phyloP scores from a whole-genome alignment of 2,329 filamentous ascomycete species.

The Alternaria sp. region DNA sequence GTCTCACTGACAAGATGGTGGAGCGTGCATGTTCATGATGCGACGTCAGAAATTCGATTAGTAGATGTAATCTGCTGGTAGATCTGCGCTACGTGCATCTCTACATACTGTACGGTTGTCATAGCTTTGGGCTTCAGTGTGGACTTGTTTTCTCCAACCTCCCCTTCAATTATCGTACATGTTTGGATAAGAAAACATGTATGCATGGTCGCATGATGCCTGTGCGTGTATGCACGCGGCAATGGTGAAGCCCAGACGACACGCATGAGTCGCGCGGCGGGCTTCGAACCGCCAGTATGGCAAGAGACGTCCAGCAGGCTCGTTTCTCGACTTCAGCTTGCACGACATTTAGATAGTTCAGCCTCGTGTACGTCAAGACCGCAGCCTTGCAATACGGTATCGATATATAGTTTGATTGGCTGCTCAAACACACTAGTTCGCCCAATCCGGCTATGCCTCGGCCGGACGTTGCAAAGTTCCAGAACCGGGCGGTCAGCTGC shows the following conservation, averaged over 20 bases:
- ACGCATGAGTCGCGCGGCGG: not conserved
- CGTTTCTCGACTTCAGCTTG: not conserved
- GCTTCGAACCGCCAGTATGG: not conserved
- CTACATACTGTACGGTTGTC: not conserved
- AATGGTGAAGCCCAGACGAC: not conserved
- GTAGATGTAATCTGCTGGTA: not conserved
- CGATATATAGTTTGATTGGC: not conserved
- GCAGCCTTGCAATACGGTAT: slow-evolving; percentile 4
- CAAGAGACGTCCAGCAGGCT: not conserved
- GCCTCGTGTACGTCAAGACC: not conserved
- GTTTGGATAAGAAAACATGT: slow-evolving; percentile 2
- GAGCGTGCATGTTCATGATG: not conserved
- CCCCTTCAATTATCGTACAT: not conserved
- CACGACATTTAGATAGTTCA: not conserved
- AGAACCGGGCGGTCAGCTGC: slow-evolving; percentile 12
- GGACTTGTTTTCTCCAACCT: not conserved
- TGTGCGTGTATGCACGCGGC: not conserved
- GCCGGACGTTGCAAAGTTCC: slow-evolving; percentile 8
- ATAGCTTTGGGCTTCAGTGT: not conserved
- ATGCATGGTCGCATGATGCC: not conserved
- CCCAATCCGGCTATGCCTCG: slow-evolving; percentile 16
- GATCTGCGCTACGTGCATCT: not conserved
- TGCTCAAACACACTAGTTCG: not conserved
- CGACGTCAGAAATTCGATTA: not conserved
- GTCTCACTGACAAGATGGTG: slow-evolving; percentile 1